Conservation (phyloP, 768 basidiomycete genomes). For the Psilocybe cyanescens region DNA sequence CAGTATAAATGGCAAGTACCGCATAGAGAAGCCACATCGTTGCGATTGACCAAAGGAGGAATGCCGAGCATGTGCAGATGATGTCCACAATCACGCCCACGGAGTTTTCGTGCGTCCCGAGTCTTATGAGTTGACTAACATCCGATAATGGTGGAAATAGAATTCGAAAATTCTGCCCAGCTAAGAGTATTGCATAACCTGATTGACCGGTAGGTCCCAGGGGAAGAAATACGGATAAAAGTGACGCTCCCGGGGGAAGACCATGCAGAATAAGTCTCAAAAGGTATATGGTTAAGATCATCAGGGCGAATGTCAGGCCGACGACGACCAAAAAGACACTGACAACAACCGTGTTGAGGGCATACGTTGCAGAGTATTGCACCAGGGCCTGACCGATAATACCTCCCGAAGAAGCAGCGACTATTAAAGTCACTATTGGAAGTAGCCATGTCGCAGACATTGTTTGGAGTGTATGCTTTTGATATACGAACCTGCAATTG, state of each 20-base stretch:
- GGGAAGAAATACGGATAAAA: constrained; percentile 72
- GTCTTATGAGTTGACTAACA: constrained; percentile 10
- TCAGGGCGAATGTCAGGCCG: constrained; percentile 62
- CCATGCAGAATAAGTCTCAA: constrained; percentile 61
- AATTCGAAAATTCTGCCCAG: constrained; percentile 51
- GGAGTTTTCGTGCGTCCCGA: constrained; percentile 1
- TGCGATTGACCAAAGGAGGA: constrained; percentile 64
- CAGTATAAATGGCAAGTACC: constrained; percentile 49
- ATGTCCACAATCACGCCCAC: constrained; percentile 44
- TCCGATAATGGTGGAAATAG: constrained; percentile 33
- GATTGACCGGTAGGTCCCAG: constrained; percentile 76
- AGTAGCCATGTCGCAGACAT: constrained; percentile 76
- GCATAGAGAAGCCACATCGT: constrained; percentile 67
- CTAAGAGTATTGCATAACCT: constrained; percentile 56
- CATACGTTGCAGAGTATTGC: constrained; percentile 45
- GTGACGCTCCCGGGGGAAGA: constrained; percentile 46
- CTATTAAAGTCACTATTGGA: constrained; percentile 75
- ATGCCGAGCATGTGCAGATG: constrained; percentile 49
- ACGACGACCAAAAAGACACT: constrained; percentile 59
- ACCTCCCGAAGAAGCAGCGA: constrained; percentile 70
- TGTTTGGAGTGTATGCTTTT: constrained; percentile 55
- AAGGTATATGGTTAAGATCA: constrained; percentile 70
- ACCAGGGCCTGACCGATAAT: constrained; percentile 55
- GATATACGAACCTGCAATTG: constrained; percentile 51
- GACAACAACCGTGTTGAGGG: constrained; percentile 56